phyloP scores from a whole-genome alignment of 2,329 filamentous ascomycete species.

The Leptosphaerulina australis region DNA sequence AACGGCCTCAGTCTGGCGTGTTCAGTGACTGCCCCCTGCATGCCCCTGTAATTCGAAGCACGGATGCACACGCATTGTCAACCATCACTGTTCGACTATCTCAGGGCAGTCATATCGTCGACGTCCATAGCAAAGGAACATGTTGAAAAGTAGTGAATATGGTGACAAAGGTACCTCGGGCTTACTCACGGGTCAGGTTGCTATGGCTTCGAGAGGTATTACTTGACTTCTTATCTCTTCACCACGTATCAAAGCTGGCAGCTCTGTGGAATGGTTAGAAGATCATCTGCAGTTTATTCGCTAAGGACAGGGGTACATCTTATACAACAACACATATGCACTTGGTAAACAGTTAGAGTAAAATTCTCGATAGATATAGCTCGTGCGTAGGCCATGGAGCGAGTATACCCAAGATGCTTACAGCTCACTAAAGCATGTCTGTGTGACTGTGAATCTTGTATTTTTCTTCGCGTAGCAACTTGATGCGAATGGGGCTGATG shows the following conservation, averaged over 20 bases:
- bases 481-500: background rate
- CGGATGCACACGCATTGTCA: conserved; percentile 19
- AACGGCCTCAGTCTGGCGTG: conserved; percentile 10
- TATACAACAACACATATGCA: no score
- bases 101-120: background rate
- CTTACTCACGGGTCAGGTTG: background rate
- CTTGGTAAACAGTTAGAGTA: no score
- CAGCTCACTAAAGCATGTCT: no score
- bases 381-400: no score
- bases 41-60: conserved; percentile 22
- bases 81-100: conserved; percentile 4
- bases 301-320: no score
- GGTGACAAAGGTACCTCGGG: background rate
- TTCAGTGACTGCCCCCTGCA: conserved; percentile 23
- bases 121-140: background rate
- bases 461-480: background rate
- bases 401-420: no score
- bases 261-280: no score
- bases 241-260: no score
- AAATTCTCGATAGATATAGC: no score
- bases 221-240: no score
- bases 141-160: background rate
- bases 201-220: background rate
- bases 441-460: no score
- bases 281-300: no score